Base-by-base conservation (phyloP, 1,284 basidiomycete genomes). In the Cryptococcus maquisensis region DNA sequence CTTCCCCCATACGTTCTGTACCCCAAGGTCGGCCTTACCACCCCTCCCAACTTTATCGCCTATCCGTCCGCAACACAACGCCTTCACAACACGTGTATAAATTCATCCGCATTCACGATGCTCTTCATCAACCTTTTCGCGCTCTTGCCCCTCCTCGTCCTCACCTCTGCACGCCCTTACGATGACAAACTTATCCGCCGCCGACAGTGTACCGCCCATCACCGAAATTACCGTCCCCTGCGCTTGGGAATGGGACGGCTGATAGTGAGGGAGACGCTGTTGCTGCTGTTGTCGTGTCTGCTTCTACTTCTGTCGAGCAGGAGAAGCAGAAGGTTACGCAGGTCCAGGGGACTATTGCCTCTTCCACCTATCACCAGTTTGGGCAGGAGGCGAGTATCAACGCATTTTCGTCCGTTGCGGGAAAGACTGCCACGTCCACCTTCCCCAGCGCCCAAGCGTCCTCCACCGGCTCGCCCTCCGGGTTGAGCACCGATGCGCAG, bases 401-500 rank as follows among this genome's bases (percentile, higher is more conserved):
- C 20, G 18, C 47, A 24, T 38, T 47, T 9, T 20, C 13, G 28
- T 49, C 53, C 10, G 26, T n/a, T n/a, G n/a, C 6, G 40, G 32
- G 21, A 35, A 38, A 38, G 49, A 12, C 39, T 26, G 16, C 24
- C 28, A 28, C 38, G 21, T 16, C 26, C n/a, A 23, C 49, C 10
- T 24, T 39, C 6, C 15, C 9, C 12, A 43, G 18, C 10, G 28
- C 20, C 26, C 16, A 32, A 15, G 39, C 39, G 3, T 41, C 39
- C 10, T 20, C 49, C 16, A 28, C 49, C 3, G 41, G 13, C 18
- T 7, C 47, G 6, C 16, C 47, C 7, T 38, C 35, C n/a, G 35
- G 38, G 10, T 45, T 41, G 24, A 49, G 48, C 18, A 49, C 56
- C 18, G 51, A 59, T 52, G 51, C 55, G 49, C 23, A 62, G 28